Conservation (phyloP, 2,329 filamentous ascomycete genomes). For the Lachnellula willkommii region DNA sequence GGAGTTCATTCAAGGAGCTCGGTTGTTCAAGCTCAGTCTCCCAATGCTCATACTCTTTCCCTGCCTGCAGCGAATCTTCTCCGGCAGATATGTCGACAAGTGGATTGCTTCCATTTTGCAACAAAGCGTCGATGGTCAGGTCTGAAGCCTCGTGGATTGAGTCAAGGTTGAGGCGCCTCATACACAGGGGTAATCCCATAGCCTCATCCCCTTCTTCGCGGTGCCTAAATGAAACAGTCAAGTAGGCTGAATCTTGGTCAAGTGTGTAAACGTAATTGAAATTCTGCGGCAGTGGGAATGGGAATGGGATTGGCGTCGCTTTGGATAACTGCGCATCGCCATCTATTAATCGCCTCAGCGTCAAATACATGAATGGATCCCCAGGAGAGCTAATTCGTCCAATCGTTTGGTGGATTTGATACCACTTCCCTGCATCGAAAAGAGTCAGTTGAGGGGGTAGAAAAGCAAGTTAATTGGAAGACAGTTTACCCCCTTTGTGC, state of each 20-base stretch:
- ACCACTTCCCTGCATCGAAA: constrained; percentile 7
- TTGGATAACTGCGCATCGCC: background rate
- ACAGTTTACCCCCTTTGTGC: constrained; percentile 1
- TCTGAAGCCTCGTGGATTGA: background rate
- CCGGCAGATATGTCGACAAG: constrained; percentile 9
- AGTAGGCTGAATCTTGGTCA: constrained; percentile 1
- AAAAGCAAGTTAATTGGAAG: constrained; percentile 1
- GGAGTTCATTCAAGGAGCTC: constrained; percentile 10
- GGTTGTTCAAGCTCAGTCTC: constrained; percentile 5
- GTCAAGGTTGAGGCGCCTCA: background rate
- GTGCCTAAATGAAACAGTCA: constrained; percentile 6
- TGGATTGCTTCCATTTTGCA: constrained; percentile 37
- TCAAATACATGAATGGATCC: background rate
- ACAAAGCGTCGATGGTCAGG: constrained; percentile 29
- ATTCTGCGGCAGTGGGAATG: background rate
- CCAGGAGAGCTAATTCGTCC: constrained; percentile 2
- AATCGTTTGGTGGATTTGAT: background rate
- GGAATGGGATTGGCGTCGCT: background rate
- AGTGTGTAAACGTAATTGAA: constrained; percentile 2
- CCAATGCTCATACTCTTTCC: constrained; percentile 7
- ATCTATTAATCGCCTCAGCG: constrained; percentile 1
- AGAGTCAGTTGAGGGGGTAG: background rate
- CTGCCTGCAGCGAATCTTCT: constrained; percentile 5
- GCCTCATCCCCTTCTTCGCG: constrained; percentile 2
- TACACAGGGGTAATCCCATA: background rate